phyloP scores from a whole-genome alignment of 345 rosid genomes.

The Pugionium dolabratum region DNA sequence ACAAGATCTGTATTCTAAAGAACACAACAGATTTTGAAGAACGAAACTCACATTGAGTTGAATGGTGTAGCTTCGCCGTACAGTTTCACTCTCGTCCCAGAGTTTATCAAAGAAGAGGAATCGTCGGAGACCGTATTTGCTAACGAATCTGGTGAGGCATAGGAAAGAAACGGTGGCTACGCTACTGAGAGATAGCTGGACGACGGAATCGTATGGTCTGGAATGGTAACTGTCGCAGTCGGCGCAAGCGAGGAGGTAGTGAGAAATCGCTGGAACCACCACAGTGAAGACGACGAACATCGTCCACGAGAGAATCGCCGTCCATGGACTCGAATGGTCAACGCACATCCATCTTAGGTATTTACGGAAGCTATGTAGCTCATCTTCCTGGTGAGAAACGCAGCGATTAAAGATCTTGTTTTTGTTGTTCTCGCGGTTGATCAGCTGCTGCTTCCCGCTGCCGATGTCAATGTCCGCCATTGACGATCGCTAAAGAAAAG shows the following conservation, averaged over 20 bases:
- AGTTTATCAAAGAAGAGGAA: conserved; percentile 91
- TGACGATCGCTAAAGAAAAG: background rate
- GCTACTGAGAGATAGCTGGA: conserved; percentile 77
- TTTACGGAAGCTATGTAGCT: conserved; percentile 67
- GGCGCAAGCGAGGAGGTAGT: conserved; percentile 69
- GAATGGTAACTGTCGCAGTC: conserved; percentile 67
- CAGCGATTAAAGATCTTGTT: conserved; percentile 47
- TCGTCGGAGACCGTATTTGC: conserved; percentile 65
- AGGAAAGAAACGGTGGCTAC: conserved; percentile 69
- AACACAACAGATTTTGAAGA: background rate
- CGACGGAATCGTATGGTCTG: conserved; percentile 69
- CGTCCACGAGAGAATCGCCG: conserved; percentile 70
- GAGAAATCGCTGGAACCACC: conserved; percentile 68
- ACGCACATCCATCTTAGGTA: conserved; percentile 87
- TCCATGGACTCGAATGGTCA: conserved; percentile 62
- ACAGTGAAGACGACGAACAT: conserved; percentile 63
- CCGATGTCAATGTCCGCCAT: conserved; percentile 37
- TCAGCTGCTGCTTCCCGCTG: conserved; percentile 37
- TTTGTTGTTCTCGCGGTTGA: conserved; percentile 37
- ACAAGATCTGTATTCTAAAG: background rate
- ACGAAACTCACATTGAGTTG: conserved; percentile 70
- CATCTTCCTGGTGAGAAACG: conserved; percentile 69
- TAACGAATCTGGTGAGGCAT: conserved; percentile 65
- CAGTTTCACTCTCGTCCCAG: conserved; percentile 80
- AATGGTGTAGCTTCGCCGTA: conserved; percentile 58